Evolutionary conservation across 805 yeast species (phyloP).

Genomic region (Nakazawaea holstii): DNA sequence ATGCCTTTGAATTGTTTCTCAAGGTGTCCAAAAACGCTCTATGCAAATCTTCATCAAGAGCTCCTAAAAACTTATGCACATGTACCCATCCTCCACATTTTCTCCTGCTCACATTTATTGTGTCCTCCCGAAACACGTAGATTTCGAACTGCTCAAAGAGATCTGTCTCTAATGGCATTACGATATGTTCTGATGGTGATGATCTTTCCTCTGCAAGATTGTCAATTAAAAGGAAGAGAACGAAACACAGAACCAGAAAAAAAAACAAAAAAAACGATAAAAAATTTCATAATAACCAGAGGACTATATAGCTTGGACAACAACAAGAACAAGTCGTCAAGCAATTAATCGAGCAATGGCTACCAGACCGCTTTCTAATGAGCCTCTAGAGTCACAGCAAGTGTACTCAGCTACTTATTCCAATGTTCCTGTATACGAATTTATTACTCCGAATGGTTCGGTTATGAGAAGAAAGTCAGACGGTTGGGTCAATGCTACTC

Average conservation of each 20-base stretch:
- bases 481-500: constrained; percentile 93
- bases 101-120: constrained; percentile 32
- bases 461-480: constrained; percentile 75
- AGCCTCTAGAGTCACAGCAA: constrained; percentile 10
- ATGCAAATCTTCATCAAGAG: constrained; percentile 16
- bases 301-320: not conserved
- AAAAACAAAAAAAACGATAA: not conserved
- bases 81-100: constrained; percentile 37
- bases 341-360: constrained; percentile 24
- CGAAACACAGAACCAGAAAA: not conserved
- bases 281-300: not conserved
- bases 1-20: not conserved
- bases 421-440: constrained; percentile 81
- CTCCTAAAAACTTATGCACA: constrained; percentile 33
- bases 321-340: not conserved
- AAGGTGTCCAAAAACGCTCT: not conserved
- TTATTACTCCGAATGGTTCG: constrained; percentile 60
- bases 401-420: constrained; percentile 77
- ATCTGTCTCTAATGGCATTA: constrained; percentile 33
- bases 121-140: constrained; percentile 30
- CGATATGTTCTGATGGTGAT: not conserved
- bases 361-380: constrained; percentile 9
- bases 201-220: too few relatives aligned
- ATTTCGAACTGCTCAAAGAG: constrained; percentile 25
- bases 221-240: not conserved